Conservation (phyloP, 1,284 basidiomycete genomes). For the Pascua guehoae region DNA sequence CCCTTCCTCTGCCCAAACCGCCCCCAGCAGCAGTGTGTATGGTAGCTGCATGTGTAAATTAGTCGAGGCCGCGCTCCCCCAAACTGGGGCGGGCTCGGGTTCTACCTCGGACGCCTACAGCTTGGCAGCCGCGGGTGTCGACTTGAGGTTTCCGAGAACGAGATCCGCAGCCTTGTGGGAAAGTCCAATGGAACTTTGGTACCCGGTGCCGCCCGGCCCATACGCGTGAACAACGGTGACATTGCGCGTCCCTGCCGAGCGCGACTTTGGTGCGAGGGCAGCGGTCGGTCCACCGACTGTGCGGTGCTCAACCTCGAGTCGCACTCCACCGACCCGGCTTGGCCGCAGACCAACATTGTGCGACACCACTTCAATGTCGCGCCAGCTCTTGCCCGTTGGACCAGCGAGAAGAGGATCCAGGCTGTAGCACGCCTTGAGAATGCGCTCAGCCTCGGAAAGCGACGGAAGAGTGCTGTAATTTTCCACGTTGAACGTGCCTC, state of each 20-base stretch:
- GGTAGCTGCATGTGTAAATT: too few species aligned
- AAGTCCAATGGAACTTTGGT: constrained; percentile 40
- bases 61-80: too few species aligned
- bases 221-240: constrained; percentile 65
- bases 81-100: too few species aligned
- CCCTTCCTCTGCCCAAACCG: too few species aligned
- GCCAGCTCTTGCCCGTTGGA: constrained; percentile 34
- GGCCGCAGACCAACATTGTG: constrained; percentile 71
- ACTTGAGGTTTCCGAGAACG: constrained; percentile 12
- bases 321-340: constrained; percentile 62
- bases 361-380: constrained; percentile 54
- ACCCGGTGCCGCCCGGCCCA: constrained; percentile 52
- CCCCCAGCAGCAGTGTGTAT: too few species aligned
- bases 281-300: constrained; percentile 36
- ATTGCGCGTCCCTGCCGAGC: constrained; percentile 50
- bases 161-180: constrained; percentile 40
- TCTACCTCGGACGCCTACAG: not conserved
- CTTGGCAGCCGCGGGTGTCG: constrained; percentile 3
- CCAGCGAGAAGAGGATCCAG: constrained; percentile 46
- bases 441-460: constrained; percentile 36
- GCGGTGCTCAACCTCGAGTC: constrained; percentile 62
- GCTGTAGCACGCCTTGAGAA: constrained; percentile 44
- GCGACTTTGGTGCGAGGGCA: constrained; percentile 30
- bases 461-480: constrained; percentile 41
- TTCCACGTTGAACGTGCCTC: constrained; percentile 38